Conservation (phyloP, 1,284 basidiomycete genomes). For the Clitocybe nebularis region DNA sequence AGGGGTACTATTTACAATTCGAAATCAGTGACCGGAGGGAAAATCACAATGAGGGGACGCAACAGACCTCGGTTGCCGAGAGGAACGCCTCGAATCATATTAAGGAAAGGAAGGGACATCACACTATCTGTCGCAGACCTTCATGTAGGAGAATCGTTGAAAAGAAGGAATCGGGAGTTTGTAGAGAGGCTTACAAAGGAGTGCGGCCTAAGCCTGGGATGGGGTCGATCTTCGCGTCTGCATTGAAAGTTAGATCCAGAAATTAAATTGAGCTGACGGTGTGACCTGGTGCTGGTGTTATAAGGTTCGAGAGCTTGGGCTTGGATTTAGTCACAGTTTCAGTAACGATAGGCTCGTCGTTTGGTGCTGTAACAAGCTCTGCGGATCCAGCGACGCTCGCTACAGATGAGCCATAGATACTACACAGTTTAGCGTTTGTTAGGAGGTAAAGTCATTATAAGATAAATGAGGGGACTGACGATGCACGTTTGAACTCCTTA, state of each 20-base stretch:
- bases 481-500: conserved; percentile 31
- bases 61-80: conserved; percentile 35
- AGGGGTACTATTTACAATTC: conserved; percentile 28
- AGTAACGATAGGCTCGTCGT: background rate
- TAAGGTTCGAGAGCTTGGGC: conserved; percentile 12
- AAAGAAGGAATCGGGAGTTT: no score
- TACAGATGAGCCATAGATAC: conserved; percentile 13
- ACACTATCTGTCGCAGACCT: conserved; percentile 40
- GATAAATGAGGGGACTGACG: conserved; percentile 10
- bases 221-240: conserved; percentile 11
- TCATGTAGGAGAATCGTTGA: no score
- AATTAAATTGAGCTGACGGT: conserved; percentile 5
- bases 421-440: background rate
- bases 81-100: conserved; percentile 38
- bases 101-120: conserved; percentile 39
- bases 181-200: conserved; percentile 5
- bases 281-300: conserved; percentile 12
- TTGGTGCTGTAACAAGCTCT: background rate
- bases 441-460: background rate
- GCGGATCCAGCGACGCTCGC: conserved; percentile 7
- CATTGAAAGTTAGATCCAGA: background rate
- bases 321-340: no score
- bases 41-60: conserved; percentile 4
- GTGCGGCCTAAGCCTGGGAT: background rate
- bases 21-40: conserved; percentile 6